A percentile compares a stretch with the other conserved stretches of the same genome.
These are phyloP conservation scores for Babesia divergens DNA, from an alignment of 169 alveolate species.

Conservation along the genomic window DNA sequence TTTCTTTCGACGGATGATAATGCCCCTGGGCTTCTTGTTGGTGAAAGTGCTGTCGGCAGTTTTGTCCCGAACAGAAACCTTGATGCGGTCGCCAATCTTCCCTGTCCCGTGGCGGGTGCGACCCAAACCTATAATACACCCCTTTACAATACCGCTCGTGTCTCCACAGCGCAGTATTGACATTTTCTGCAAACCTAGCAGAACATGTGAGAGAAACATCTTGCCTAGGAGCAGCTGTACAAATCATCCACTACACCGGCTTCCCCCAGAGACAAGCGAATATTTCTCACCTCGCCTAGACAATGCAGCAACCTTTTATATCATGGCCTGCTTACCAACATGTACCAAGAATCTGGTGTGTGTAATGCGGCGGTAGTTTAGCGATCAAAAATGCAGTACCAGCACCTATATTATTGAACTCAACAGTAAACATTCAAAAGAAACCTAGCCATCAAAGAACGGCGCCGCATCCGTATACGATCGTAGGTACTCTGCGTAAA, in stretches of 20 bases:
- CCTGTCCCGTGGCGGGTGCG: slow-evolving; percentile 77
- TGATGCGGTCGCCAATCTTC: slow-evolving; percentile 77
- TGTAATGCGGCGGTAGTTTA: no score
- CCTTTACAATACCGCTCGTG: slow-evolving; percentile 76
- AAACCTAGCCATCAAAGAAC: background rate
- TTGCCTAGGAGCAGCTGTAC: background rate
- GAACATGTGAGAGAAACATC: slow-evolving; percentile 47
- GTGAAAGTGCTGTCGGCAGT: slow-evolving; percentile 63
- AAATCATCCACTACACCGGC: background rate
- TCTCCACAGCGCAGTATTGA: slow-evolving; percentile 77
- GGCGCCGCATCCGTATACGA: background rate
- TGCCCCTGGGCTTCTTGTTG: slow-evolving; percentile 74
- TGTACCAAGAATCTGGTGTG: no score
- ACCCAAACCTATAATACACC: slow-evolving; percentile 78
- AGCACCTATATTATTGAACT: background rate
- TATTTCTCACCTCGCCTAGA: no score
- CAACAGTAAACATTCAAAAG: no score
- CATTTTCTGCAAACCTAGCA: slow-evolving; percentile 72
- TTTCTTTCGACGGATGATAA: slow-evolving; percentile 72
- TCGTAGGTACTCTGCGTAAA: background rate
- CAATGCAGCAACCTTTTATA: no score
- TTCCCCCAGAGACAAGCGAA: no score
- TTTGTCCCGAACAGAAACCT: slow-evolving; percentile 76
- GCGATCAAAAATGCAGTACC: background rate
- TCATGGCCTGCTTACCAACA: no score